A percentile compares a stretch with the other conserved stretches of the same genome.
Conservation (phyloP, 805 yeast genomes). For the Debaryomyces prosopidis region DNA sequence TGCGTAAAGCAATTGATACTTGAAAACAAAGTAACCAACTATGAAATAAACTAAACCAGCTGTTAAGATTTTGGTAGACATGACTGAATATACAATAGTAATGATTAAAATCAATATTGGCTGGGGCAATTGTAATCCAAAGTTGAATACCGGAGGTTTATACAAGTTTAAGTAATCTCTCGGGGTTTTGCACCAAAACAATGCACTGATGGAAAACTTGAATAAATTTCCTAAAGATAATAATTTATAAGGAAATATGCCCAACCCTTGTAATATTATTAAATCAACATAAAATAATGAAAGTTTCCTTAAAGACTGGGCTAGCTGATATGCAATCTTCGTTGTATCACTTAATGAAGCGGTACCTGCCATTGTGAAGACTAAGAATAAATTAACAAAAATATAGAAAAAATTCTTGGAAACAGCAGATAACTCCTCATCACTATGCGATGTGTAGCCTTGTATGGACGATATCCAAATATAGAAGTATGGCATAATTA, state of each 20-base stretch:
- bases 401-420: slow-evolving; percentile 93
- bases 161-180: slow-evolving; percentile 74
- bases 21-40: slow-evolving; percentile 84
- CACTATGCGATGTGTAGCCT: slow-evolving; percentile 89
- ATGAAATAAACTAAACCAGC: slow-evolving; percentile 84
- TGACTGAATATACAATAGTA: slow-evolving; percentile 81
- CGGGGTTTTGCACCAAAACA: slow-evolving; percentile 76
- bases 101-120: slow-evolving; percentile 85
- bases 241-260: slow-evolving; percentile 88
- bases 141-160: slow-evolving; percentile 89
- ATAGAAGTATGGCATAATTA: slow-evolving; percentile 80
- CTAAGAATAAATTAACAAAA: slow-evolving; percentile 89
- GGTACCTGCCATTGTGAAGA: slow-evolving; percentile 92
- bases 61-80: slow-evolving; percentile 82
- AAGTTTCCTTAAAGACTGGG: slow-evolving; percentile 74
- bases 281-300: slow-evolving; percentile 90
- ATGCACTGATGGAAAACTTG: slow-evolving; percentile 57
- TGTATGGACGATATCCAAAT: slow-evolving; percentile 81
- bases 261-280: slow-evolving; percentile 76
- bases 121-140: slow-evolving; percentile 89
- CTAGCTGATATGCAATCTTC: slow-evolving; percentile 81
- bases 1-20: slow-evolving; percentile 85
- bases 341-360: slow-evolving; percentile 89
- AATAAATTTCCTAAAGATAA: slow-evolving; percentile 76
- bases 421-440: slow-evolving; percentile 86